These are phyloP conservation scores for Solanum infundibuliforme DNA, from an alignment of 257 asterid species.

Conservation along the genomic window DNA sequence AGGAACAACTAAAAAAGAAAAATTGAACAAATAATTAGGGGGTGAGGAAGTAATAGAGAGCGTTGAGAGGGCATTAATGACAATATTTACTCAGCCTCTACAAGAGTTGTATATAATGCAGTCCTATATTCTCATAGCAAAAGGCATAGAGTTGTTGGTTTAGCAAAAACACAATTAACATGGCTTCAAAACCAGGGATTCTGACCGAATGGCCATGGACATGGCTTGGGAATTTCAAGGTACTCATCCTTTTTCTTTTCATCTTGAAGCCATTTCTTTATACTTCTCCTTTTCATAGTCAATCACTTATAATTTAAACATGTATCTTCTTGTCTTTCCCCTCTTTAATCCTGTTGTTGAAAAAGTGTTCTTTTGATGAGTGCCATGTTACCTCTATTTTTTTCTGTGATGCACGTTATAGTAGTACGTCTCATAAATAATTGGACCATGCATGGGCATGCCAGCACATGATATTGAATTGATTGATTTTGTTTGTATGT, in stretches of 20 bases:
- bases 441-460: neutral
- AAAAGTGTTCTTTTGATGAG: neutral
- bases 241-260: neutral
- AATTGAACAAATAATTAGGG: no score
- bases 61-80: neutral
- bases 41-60: neutral
- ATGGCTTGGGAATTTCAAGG: conserved; percentile 34
- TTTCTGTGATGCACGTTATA: neutral
- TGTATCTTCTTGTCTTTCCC: neutral
- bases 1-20: no score
- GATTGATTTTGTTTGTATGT: neutral
- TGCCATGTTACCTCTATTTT: neutral
- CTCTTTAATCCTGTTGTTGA: neutral
- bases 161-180: neutral
- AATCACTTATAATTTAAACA: no score
- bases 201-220: conserved; percentile 38
- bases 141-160: neutral
- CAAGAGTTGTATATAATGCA: neutral
- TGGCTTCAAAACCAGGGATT: conserved; percentile 35
- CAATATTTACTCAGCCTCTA: neutral
- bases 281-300: neutral
- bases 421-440: neutral
- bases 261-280: neutral
- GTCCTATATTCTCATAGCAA: neutral
- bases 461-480: neutral